phyloP scores from a whole-genome alignment of 495 filamentous ascomycete genomes.

The Neurospora sp. region DNA sequence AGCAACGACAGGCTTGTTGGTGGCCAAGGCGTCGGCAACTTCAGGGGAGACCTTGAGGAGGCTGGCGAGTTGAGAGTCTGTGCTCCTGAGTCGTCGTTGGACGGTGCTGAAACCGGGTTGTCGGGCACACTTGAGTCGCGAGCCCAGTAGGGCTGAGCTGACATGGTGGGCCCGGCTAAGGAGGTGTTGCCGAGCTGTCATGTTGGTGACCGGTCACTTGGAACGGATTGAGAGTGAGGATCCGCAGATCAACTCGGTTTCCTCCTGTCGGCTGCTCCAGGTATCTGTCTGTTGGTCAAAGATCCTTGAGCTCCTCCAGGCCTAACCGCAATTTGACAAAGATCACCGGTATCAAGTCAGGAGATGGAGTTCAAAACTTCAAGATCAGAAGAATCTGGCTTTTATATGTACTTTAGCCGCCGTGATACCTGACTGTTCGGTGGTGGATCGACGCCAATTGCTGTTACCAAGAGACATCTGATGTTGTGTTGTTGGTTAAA shows the following conservation, averaged over 20 bases:
- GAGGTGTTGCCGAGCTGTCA: neutral
- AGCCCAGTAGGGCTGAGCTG: neutral
- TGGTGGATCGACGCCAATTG: neutral
- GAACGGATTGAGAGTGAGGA: neutral
- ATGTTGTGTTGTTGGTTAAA: neutral
- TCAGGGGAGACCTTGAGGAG: conserved; percentile 74
- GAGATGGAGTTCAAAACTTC: neutral
- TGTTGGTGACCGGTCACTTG: neutral
- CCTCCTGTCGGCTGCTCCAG: neutral
- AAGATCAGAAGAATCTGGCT: neutral
- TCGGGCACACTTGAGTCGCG: neutral
- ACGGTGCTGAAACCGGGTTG: neutral
- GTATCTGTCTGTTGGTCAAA: neutral
- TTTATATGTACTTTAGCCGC: neutral
- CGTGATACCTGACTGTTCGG: neutral
- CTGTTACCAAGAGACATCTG: neutral
- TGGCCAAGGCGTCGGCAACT: conserved; percentile 61
- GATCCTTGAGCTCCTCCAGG: neutral
- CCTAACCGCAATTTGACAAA: neutral
- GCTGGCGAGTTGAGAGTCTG: conserved; percentile 28
- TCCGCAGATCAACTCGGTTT: neutral
- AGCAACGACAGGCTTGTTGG: conserved; percentile 73
- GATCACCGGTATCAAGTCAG: neutral
- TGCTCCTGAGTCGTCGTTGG: neutral
- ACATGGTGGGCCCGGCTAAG: neutral